Base-by-base conservation (phyloP, 768 basidiomycete species). In the Boletus subcaerulescens region DNA sequence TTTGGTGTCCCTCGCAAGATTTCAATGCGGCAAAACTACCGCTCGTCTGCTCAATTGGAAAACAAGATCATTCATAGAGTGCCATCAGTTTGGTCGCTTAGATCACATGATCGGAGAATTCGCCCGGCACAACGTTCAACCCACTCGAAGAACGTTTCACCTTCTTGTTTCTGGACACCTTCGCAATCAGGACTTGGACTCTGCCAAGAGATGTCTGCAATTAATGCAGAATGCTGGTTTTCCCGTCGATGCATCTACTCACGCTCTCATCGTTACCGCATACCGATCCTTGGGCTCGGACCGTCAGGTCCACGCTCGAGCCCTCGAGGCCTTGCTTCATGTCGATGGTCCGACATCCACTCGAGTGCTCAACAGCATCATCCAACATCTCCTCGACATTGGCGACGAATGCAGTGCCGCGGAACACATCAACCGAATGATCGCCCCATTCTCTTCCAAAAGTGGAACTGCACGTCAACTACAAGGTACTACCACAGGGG, bases 41-140 rank as follows among this genome's bases (percentile, higher is more conserved):
- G 59, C 70, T 31, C 79, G 82, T 32, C 73, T 91, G 22, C 76
- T 92, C 57, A 84, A 92, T 65, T 91, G 87, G 88, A 80, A 81
- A 45, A 73, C 79, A 9, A 80, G 82, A 36, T 85, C 87, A 1
- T 63, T 83, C 39, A 68, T 85, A 53, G 85, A 89, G 66, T 73
- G 71, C 5, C 72, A 78, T 52, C 70, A 77, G 31, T 88, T 78
- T 60, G 64, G 68, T 24, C 64, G 62, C 8, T 71, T 91, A 24
- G 69, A 75, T 54, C 65, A 63, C 39, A 73, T 80, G 3, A 68
- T 87, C 42, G 64, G 74, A 26, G 77, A 84, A 50, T 91, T 86
- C 72, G 61, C 72, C 47, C 62, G 65, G 26, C 71, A 76, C 46
- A 64, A 73, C 1, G 58, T 86, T 31, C 58, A 60, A 12, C 87